Conservation (phyloP, 2,329 filamentous ascomycete genomes). For the Diplodia intermedia region DNA sequence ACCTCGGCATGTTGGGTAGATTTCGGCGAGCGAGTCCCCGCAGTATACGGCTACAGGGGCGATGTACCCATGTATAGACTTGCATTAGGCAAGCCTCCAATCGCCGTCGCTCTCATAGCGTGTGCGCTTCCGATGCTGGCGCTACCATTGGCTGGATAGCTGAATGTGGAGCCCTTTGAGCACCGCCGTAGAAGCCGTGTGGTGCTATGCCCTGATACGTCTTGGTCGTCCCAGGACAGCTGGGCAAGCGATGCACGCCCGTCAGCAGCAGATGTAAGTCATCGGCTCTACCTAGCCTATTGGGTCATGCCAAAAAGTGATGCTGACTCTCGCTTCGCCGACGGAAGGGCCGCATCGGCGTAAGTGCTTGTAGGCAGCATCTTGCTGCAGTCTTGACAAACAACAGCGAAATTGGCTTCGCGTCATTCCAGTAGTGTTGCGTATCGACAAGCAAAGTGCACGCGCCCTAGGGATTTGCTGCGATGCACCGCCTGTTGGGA, state of each 20-base stretch:
- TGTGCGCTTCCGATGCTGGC: slow-evolving; percentile 5
- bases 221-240: neutral
- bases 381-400: neutral
- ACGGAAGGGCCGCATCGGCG: neutral
- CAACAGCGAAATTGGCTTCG: neutral
- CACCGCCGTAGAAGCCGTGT: neutral
- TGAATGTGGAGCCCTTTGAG: neutral
- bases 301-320: neutral
- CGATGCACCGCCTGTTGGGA: slow-evolving; percentile 7
- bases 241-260: slow-evolving; percentile 10
- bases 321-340: slow-evolving; percentile 15
- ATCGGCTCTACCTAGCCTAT: slow-evolving; percentile 1
- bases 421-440: too few relatives aligned
- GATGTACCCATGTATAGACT: slow-evolving; percentile 9
- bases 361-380: neutral
- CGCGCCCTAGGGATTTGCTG: neutral
- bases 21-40: neutral
- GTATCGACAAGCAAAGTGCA: neutral
- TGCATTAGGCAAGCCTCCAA: slow-evolving; percentile 6
- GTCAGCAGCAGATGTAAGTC: slow-evolving; percentile 22
- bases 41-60: slow-evolving; percentile 16
- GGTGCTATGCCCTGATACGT: neutral
- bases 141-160: slow-evolving; percentile 8
- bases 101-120: slow-evolving; percentile 10
- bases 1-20: neutral